Conservation (phyloP, 2,329 filamentous ascomycete species). For the Endocalyx cinctus region DNA sequence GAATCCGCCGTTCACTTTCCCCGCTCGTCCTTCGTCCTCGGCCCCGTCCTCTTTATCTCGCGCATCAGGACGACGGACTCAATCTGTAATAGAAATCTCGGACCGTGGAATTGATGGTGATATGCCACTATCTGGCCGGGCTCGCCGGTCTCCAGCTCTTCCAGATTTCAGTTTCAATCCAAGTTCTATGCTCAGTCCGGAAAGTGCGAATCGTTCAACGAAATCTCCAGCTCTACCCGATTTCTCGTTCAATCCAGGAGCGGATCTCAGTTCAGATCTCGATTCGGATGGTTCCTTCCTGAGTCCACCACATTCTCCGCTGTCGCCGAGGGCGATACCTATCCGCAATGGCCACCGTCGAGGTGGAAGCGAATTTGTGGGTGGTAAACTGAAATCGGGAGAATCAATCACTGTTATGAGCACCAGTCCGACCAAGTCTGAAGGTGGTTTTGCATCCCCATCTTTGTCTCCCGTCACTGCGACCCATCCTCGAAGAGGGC, state of each 20-base stretch:
- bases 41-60: constrained; percentile 45
- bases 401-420: constrained; percentile 59
- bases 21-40: constrained; percentile 43
- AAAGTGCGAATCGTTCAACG: constrained; percentile 18
- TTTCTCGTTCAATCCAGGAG: constrained; percentile 21
- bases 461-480: constrained; percentile 44
- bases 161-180: constrained; percentile 46
- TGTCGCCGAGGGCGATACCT: constrained; percentile 43
- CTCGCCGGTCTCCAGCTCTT: constrained; percentile 20
- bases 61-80: constrained; percentile 45
- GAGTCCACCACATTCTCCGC: constrained; percentile 52
- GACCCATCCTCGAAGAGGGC: constrained; percentile 57
- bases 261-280: constrained; percentile 23
- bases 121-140: constrained; percentile 5
- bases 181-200: constrained; percentile 25
- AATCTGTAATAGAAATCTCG: constrained; percentile 44
- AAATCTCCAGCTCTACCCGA: constrained; percentile 18
- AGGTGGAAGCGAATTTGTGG: constrained; percentile 82
- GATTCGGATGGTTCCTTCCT: constrained; percentile 34
- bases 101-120: constrained; percentile 7
- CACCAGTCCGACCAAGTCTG: constrained; percentile 64
- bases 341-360: constrained; percentile 71
- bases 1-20: constrained; percentile 64
- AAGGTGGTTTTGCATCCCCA: constrained; percentile 54
- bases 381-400: constrained; percentile 59